A percentile compares a stretch with the other conserved stretches of the same genome.
Evolutionary conservation across 2,329 filamentous ascomycete genomes (phyloP).

Genomic region (Helotiales sp.): DNA sequence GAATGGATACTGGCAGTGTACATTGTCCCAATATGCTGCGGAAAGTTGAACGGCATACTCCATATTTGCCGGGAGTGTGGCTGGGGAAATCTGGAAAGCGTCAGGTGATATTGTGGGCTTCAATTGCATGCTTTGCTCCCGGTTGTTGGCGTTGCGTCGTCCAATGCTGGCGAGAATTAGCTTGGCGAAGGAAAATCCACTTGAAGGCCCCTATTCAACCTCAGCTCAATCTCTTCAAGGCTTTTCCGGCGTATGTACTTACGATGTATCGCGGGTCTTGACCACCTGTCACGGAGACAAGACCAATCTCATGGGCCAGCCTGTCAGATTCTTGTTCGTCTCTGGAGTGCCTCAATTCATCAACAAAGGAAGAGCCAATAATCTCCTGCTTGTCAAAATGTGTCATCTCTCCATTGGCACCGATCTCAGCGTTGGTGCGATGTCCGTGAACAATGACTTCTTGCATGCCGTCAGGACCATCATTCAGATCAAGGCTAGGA

Average conservation of each 20-base stretch:
- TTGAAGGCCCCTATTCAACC: constrained; percentile 46
- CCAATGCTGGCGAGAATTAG: constrained; percentile 45
- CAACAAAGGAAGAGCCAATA: background rate
- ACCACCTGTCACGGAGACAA: constrained; percentile 50
- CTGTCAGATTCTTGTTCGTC: constrained; percentile 14
- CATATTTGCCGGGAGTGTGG: constrained; percentile 29
- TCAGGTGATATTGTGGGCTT: background rate
- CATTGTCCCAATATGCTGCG: constrained; percentile 47
- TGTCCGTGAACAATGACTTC: constrained; percentile 1
- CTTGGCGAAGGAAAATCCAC: constrained; percentile 53
- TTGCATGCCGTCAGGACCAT: constrained; percentile 16
- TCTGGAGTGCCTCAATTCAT: background rate
- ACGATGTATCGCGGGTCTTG: constrained; percentile 50
- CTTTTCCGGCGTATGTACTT: background rate
- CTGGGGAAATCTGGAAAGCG: constrained; percentile 12
- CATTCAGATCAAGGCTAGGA: constrained; percentile 43
- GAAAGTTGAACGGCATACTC: constrained; percentile 44
- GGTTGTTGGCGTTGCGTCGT: constrained; percentile 18
- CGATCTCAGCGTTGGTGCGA: background rate
- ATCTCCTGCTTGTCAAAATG: background rate
- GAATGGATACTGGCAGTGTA: constrained; percentile 51
- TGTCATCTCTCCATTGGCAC: background rate
- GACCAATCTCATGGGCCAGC: constrained; percentile 51
- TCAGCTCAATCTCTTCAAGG: too few species aligned
- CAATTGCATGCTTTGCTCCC: background rate